Percentiles rank a stretch among this genome's conserved stretches.
Conservation (phyloP, 2,329 filamentous ascomycete genomes). For the Aulographum hederae region DNA sequence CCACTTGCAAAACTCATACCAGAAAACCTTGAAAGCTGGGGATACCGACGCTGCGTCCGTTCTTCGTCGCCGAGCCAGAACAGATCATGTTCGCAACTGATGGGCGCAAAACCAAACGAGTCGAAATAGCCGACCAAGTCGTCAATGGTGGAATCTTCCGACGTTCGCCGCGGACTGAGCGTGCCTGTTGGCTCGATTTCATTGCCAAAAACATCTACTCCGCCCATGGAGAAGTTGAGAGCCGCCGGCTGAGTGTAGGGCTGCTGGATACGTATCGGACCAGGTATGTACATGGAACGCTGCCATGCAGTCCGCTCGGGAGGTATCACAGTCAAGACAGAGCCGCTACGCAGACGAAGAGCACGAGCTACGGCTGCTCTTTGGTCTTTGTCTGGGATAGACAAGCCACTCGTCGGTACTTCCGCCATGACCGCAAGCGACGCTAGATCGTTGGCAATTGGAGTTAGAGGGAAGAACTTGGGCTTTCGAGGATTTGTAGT, state of each 20-base stretch:
- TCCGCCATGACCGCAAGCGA: too few species aligned
- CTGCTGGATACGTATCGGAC: constrained; percentile 22
- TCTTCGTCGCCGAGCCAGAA: not conserved
- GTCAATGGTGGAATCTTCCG: constrained; percentile 18
- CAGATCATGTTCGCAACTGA: not conserved
- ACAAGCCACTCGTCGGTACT: too few species aligned
- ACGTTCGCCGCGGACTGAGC: constrained; percentile 9
- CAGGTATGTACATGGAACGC: constrained; percentile 20
- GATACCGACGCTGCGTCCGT: not conserved
- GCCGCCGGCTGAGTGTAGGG: constrained; percentile 5
- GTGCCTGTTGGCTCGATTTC: not conserved
- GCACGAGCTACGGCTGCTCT: not conserved
- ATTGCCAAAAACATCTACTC: constrained; percentile 2
- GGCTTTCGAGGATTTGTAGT: too few species aligned
- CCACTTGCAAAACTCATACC: not conserved
- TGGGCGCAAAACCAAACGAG: constrained; percentile 17
- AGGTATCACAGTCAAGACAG: constrained; percentile 15
- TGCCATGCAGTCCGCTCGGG: constrained; percentile 16
- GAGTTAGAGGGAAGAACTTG: too few species aligned
- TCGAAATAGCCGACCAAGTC: constrained; percentile 24
- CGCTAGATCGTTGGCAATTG: too few species aligned
- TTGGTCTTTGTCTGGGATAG: too few species aligned
- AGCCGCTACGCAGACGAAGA: constrained; percentile 12
- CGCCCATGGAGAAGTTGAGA: constrained; percentile 1
- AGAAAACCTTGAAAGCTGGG: not conserved